Conservation (phyloP, 140 eudicot genomes). For the Flaveria floridana region DNA sequence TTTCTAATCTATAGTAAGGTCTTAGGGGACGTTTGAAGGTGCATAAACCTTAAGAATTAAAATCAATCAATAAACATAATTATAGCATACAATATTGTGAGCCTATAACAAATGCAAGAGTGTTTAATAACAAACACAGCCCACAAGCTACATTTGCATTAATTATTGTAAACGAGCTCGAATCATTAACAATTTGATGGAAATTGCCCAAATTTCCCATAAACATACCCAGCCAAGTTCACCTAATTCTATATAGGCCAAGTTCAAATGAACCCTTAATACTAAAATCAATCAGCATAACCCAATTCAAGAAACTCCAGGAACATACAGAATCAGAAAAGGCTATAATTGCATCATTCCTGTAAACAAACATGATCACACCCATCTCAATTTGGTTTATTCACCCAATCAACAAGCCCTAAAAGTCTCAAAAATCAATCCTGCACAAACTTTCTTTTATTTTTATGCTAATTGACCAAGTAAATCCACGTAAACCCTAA, state of each 20-base stretch:
- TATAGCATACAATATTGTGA: slow-evolving; percentile 8
- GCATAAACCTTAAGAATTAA: not conserved
- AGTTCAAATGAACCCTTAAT: not conserved
- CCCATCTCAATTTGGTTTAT: too few relatives aligned
- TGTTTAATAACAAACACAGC: not conserved
- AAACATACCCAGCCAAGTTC: not conserved
- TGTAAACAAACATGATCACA: too few relatives aligned
- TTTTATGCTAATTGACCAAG: not conserved
- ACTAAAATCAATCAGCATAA: not conserved
- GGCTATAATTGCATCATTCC: too few relatives aligned
- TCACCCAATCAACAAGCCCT: not conserved
- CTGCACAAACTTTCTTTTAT: not conserved
- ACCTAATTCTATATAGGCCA: not conserved
- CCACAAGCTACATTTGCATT: not conserved
- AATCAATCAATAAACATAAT: slow-evolving; percentile 21
- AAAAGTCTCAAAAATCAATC: not conserved
- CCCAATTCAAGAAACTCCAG: not conserved
- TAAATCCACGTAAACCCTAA: slow-evolving; percentile 1
- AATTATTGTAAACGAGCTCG: not conserved
- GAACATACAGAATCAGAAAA: not conserved
- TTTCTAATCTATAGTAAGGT: not conserved
- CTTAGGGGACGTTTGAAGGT: not conserved
- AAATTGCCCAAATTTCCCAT: not conserved
- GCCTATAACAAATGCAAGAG: not conserved
- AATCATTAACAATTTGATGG: not conserved